phyloP scores from a whole-genome alignment of 1,139 yeast genomes.

The Ogataea hybrid region DNA sequence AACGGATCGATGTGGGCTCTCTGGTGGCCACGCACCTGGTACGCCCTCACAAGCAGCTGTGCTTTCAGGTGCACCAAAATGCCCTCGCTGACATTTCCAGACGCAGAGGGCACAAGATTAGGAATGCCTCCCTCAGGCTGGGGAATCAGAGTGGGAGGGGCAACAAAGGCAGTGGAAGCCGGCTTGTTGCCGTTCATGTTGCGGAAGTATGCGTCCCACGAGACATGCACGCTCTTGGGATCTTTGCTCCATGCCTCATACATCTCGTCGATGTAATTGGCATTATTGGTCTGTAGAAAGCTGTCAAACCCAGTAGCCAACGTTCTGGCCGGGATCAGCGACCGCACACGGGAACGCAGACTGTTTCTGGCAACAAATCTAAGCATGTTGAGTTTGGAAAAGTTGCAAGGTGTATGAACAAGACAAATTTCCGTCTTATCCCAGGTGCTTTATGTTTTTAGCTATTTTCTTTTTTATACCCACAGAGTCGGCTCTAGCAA shows the following conservation, averaged over 20 bases:
- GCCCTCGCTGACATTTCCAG: conserved; percentile 51
- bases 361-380: conserved; percentile 27
- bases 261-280: conserved; percentile 96
- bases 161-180: conserved; percentile 73
- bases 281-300: conserved; percentile 81
- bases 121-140: conserved; percentile 73
- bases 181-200: conserved; percentile 72
- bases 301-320: conserved; percentile 47
- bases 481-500: conserved; percentile 2
- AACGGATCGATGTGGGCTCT: conserved; percentile 95
- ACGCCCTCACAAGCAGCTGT: conserved; percentile 95
- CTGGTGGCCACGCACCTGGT: conserved; percentile 97
- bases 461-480: conserved; percentile 1
- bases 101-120: conserved; percentile 41
- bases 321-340: conserved; percentile 9
- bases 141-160: conserved; percentile 89
- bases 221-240: conserved; percentile 86
- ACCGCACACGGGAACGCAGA: conserved; percentile 21
- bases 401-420: neutral
- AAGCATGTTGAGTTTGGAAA: conserved; percentile 19
- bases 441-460: conserved; percentile 1
- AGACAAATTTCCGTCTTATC: conserved; percentile 2
- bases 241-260: conserved; percentile 91
- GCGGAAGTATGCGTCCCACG: conserved; percentile 96
- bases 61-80: conserved; percentile 91